Evolutionary conservation across 176 grass and related monocot species (phyloP), one percentile per base, ranked within the genome.

Genomic region (Cocos nucifera): DNA sequence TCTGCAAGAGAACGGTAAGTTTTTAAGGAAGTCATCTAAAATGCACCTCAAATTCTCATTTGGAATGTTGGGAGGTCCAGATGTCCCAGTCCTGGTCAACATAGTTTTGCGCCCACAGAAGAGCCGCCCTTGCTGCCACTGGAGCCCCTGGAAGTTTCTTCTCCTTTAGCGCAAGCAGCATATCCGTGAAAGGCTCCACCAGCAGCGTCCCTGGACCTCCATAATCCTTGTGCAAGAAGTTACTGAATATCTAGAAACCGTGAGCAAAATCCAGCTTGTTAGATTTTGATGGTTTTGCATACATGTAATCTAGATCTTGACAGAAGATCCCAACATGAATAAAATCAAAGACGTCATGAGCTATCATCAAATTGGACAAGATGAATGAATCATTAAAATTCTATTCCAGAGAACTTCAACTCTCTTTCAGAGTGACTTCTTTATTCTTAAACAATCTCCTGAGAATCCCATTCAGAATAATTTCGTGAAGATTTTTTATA

Each of bases 151-250:
- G 81, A 54, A 92, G 81, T 8, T 74, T 82, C 69, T 76, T 88
- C 57, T 83, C 81, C 20, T 73, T 83, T 63, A 89, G 78, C 19
- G 80, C 61, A 22, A 83, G 73, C 25, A 81, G 75, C 87, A 92
- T 89, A 57, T 98, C 93, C 69, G 88, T 50, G 87, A 98, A 98
- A 8, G 82, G 87, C 54, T 85, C 73, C 56, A 98, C 81, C 60
- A 92, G 62, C 29, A 98, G 77, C 21, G 93, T 92, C 4, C 93
- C 87, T 4, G 84, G 88, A 32, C 93, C 82, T 1, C 87, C 78
- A 63, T 98, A 92, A 63, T 92, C 81, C 0, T 60, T 73, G 54
- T 68, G 63, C 66, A 92, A 70, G 76, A 89, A 92, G 2, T 26
- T 61, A 15, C 70, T 65, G 20, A 86, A 56, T 52, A 98, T 88